phyloP scores from a whole-genome alignment of 352 stramenopile genomes.

The Aphanomyces cochlioides region DNA sequence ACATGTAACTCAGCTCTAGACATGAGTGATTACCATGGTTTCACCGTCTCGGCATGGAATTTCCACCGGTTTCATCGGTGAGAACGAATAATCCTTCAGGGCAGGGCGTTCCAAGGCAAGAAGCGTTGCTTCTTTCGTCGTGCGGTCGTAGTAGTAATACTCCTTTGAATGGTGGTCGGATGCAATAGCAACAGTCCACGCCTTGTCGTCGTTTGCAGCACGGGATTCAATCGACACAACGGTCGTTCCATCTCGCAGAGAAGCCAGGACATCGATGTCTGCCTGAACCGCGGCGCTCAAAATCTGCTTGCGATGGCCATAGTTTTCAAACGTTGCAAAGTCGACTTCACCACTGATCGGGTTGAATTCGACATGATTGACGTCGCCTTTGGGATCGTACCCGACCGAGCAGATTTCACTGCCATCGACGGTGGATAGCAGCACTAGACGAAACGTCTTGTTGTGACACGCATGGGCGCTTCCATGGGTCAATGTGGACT shows the following conservation, averaged over 20 bases:
- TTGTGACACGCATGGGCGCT: neutral
- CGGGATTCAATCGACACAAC: conserved; percentile 37
- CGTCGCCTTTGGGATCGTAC: conserved; percentile 36
- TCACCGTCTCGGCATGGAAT: conserved; percentile 48
- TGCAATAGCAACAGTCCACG: conserved; percentile 55
- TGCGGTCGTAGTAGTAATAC: conserved; percentile 47
- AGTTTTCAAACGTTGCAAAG: conserved; percentile 42
- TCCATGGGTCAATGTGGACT: conserved; percentile 41
- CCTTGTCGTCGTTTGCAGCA: conserved; percentile 44
- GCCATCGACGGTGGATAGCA: conserved; percentile 41
- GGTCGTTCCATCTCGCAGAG: conserved; percentile 23
- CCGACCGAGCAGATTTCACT: conserved; percentile 37
- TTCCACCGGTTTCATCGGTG: conserved; percentile 38
- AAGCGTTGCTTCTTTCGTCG: conserved; percentile 34
- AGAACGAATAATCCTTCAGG: conserved; percentile 40
- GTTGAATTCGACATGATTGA: conserved; percentile 37
- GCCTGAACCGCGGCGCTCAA: conserved; percentile 36
- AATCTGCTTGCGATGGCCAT: conserved; percentile 37
- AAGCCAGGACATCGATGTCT: conserved; percentile 37
- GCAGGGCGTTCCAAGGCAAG: conserved; percentile 42
- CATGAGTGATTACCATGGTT: conserved; percentile 36
- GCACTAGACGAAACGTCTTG: conserved; percentile 35
- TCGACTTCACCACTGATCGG: conserved; percentile 31
- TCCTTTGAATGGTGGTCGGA: conserved; percentile 55
- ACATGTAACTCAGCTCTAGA: neutral